Conservation (phyloP, 345 rosid species). For the Eucalyptus coolabah region DNA sequence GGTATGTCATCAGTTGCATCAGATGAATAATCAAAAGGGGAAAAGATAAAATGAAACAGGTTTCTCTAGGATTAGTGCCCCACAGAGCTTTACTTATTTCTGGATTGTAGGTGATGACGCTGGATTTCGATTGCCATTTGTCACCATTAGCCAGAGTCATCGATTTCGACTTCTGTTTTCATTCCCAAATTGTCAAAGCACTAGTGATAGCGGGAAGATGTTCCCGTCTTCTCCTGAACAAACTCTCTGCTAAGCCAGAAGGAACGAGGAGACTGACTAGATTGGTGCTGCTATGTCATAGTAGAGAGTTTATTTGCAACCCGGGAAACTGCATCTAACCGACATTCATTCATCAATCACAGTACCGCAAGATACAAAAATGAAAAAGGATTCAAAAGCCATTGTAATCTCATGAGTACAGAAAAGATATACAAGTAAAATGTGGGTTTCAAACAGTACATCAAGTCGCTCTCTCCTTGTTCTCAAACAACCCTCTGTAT, state of each 20-base stretch:
- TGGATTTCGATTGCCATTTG: neutral
- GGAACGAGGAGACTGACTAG: neutral
- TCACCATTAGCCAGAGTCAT: neutral
- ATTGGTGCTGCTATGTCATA: neutral
- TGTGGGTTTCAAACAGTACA: neutral
- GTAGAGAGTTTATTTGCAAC: neutral
- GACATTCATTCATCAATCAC: neutral
- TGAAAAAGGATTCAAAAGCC: neutral
- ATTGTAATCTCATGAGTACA: neutral
- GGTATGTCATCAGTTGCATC: too few relatives aligned
- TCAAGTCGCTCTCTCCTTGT: too few relatives aligned
- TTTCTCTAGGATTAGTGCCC: too few relatives aligned
- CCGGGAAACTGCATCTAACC: neutral
- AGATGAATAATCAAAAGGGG: too few relatives aligned
- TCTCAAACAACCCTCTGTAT: too few relatives aligned
- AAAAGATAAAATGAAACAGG: too few relatives aligned
- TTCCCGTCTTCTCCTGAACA: neutral
- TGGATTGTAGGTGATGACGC: neutral
- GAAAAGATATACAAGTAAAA: neutral
- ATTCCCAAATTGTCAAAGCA: neutral
- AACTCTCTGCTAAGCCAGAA: too few relatives aligned
- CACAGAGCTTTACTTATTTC: neutral
- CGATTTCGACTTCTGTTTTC: too few relatives aligned
- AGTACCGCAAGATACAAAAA: neutral
- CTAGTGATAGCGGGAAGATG: too few relatives aligned